These are phyloP conservation scores for Ophiostoma triangulosporum DNA, from an alignment of 2,329 filamentous ascomycete species.

Conservation along the genomic window DNA sequence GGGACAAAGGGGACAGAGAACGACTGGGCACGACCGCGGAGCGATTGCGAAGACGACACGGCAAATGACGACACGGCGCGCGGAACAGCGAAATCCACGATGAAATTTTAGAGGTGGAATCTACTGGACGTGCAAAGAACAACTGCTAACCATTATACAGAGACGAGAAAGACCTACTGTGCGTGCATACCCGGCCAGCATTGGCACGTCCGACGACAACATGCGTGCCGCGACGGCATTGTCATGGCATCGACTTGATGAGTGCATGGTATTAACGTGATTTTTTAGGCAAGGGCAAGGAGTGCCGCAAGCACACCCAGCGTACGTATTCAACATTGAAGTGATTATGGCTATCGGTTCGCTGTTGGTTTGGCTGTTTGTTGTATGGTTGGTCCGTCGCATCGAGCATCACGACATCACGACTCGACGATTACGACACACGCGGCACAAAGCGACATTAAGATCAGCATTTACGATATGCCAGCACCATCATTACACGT, in stretches of 20 bases:
- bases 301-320: slow-evolving; percentile 65
- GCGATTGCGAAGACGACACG: not conserved
- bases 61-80: not conserved
- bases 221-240: not conserved
- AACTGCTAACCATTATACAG: slow-evolving; percentile 11
- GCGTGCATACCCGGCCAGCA: slow-evolving; percentile 2
- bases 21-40: not conserved
- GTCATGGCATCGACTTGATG: not conserved
- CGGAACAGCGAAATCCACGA: not conserved
- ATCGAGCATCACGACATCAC: not conserved
- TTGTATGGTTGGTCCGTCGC: not conserved
- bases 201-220: not conserved
- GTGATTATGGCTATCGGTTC: not conserved
- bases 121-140: not conserved
- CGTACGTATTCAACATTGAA: slow-evolving; percentile 11
- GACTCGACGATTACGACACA: not conserved
- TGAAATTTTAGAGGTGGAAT: not conserved
- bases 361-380: not conserved
- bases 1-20: too few species aligned
- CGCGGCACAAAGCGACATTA: not conserved
- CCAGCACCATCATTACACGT: too few species aligned
- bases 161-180: slow-evolving; percentile 18
- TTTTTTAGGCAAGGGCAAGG: slow-evolving; percentile 49
- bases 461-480: too few species aligned
- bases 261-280: slow-evolving; percentile 8